Evolutionary conservation across 139 green algal genomes (phyloP).

Genomic region (Chlamydomonas incerta): DNA sequence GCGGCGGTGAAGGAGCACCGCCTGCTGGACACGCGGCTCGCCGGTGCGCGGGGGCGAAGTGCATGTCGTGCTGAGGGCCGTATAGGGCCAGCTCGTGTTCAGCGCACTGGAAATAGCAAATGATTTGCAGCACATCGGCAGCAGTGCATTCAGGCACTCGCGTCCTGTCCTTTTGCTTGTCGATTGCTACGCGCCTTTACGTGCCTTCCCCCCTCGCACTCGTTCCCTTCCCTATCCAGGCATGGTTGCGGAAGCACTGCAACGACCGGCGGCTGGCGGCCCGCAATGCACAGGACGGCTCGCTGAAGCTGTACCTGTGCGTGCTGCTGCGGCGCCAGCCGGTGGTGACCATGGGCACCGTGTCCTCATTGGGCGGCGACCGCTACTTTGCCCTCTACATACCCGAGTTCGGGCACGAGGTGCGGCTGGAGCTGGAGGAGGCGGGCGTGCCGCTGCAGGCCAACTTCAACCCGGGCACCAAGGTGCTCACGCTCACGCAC

Average conservation of each 20-base stretch:
- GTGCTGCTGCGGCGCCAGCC: slow-evolving; percentile 74
- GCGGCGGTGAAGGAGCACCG: slow-evolving; percentile 1
- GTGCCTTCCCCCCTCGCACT: no score
- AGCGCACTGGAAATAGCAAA: no score
- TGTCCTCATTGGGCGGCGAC: slow-evolving; percentile 69
- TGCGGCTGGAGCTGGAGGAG: slow-evolving; percentile 14
- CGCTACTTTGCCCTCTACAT: slow-evolving; percentile 87
- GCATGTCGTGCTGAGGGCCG: no score
- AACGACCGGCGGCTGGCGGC: slow-evolving; percentile 75
- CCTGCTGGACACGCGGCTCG: slow-evolving; percentile 24
- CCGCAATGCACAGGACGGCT: slow-evolving; percentile 76
- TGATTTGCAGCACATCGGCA: no score
- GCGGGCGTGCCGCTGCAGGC: slow-evolving; percentile 44
- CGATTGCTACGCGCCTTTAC: no score
- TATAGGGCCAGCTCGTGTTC: no score
- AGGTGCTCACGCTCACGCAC: slow-evolving; percentile 43
- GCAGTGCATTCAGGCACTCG: no score
- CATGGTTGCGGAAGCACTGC: slow-evolving; percentile 75
- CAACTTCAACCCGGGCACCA: background rate
- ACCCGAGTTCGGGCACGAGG: slow-evolving; percentile 66
- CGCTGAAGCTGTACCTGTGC: slow-evolving; percentile 81
- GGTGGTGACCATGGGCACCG: slow-evolving; percentile 44
- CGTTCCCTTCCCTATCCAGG: background rate
- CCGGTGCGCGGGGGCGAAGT: background rate
- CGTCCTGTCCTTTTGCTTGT: no score